Conservation (phyloP, 1,284 basidiomycete species). For the Agroathelia rolfsii region DNA sequence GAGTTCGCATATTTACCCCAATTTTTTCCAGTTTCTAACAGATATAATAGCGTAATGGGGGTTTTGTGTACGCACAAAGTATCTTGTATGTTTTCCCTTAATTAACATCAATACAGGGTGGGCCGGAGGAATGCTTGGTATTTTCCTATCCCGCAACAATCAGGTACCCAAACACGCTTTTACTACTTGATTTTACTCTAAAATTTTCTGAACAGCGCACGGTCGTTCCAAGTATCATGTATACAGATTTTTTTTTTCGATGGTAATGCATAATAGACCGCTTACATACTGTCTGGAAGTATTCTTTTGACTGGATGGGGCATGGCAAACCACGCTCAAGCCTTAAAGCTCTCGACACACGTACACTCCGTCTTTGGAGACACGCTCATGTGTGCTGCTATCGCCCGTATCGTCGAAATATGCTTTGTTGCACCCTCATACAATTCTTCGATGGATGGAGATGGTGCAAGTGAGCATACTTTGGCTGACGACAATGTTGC, state of each 20-base stretch:
- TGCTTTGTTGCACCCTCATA: slow-evolving; percentile 57
- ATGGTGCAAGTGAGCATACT: slow-evolving; percentile 56
- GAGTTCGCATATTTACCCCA: slow-evolving; percentile 18
- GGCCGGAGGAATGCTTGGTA: slow-evolving; percentile 83
- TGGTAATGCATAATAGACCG: slow-evolving; percentile 9
- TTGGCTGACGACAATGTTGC: slow-evolving; percentile 30
- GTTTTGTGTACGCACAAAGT: slow-evolving; percentile 40
- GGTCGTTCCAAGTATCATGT: slow-evolving; percentile 81
- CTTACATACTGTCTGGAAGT: slow-evolving; percentile 26
- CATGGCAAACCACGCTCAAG: slow-evolving; percentile 87
- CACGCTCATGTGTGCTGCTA: slow-evolving; percentile 79
- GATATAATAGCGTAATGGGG: slow-evolving; percentile 35
- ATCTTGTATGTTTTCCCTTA: slow-evolving; percentile 5
- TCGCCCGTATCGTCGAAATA: slow-evolving; percentile 78
- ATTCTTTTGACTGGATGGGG: slow-evolving; percentile 91
- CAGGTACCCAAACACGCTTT: slow-evolving; percentile 30
- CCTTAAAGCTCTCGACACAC: slow-evolving; percentile 75
- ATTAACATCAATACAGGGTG: slow-evolving; percentile 51
- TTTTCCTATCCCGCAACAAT: slow-evolving; percentile 78
- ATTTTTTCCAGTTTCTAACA: slow-evolving; percentile 8
- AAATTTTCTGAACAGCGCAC: slow-evolving; percentile 42
- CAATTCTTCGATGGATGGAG: slow-evolving; percentile 28
- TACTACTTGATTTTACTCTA: slow-evolving; percentile 5
- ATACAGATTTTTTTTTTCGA: slow-evolving; percentile 6
- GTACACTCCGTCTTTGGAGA: slow-evolving; percentile 81